Evolutionary conservation across 2,329 filamentous ascomycete species (phyloP), one percentile per base, ranked within the genome.

Genomic region (Penicillium sp.): DNA sequence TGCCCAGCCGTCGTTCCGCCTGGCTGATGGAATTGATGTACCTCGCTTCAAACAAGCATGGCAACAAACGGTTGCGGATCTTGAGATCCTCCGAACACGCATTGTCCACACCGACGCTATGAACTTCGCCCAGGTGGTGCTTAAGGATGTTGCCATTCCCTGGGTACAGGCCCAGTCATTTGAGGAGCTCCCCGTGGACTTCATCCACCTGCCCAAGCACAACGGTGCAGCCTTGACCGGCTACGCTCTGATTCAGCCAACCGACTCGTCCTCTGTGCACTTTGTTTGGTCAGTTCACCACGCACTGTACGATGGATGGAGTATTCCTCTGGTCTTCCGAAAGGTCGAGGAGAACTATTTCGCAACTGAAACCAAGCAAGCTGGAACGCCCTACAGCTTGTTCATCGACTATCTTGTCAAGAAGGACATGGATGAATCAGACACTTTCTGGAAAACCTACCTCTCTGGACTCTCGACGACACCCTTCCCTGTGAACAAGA

Each of bases 201-300:
- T 54, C 7, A 53, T 64, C 22, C 57, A 67, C 3, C 34, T 73
- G 3, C 66, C 69, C 8, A 65, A 67, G 21, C 64, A 70, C 22
- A 71, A 75, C 34, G 75, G 74, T 24, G 70, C 64, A 5, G 46
- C 54, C 2, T 53, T 77, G 9, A 67, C 68, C 14, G 64, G 67
- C 13, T 76, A 73, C 54, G 68, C 68, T 0, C 69, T 77, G 24
- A 66, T 75, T 4, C 55, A 67, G 22, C 57, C 69, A 3, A 55
- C 45, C 16, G 42, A 47, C 8, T 65, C 63, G 1, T 59, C 64
- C 11, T 50, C 51, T 34, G 58, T 60, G 2, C 74, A 78, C 57
- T 77, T 83, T 16, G 71, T 80, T 3, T 79, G 78, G 69, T 78
- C 77, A 0, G 74, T 80, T 47, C 80, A 82, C 53, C 80, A 82